Conservation (phyloP, 129 eudicot species). For the Sambucus nigra region DNA sequence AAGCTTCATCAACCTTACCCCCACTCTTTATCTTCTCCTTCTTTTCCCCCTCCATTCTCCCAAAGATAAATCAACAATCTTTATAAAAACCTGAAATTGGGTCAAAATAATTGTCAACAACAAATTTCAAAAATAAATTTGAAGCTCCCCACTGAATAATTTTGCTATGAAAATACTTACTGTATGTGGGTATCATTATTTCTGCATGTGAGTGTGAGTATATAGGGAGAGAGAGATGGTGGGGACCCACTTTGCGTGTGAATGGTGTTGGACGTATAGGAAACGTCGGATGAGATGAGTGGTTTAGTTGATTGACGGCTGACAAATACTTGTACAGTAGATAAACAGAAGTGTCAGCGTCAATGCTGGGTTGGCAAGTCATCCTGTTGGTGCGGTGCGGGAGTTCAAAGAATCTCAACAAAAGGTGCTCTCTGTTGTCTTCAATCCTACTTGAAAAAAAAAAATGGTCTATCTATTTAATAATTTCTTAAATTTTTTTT, state of each 20-base stretch:
- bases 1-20: conserved; percentile 17
- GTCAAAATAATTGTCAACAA: no score
- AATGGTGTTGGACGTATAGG: background rate
- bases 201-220: background rate
- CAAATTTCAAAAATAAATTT: background rate
- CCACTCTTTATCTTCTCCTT: conserved; percentile 10
- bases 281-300: background rate
- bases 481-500: no score
- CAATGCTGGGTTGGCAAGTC: no score
- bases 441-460: no score
- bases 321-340: background rate
- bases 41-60: conserved; percentile 18
- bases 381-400: no score
- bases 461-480: no score
- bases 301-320: background rate
- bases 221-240: background rate
- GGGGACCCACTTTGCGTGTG: conserved; percentile 14
- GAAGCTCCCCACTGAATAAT: background rate
- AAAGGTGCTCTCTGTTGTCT: no score
- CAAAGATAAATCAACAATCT: background rate
- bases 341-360: no score
- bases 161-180: background rate
- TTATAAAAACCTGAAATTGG: conserved; percentile 11
- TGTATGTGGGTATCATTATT: background rate
- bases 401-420: background rate